Conservation (phyloP, 345 rosid species). For the Brassica cretica region DNA sequence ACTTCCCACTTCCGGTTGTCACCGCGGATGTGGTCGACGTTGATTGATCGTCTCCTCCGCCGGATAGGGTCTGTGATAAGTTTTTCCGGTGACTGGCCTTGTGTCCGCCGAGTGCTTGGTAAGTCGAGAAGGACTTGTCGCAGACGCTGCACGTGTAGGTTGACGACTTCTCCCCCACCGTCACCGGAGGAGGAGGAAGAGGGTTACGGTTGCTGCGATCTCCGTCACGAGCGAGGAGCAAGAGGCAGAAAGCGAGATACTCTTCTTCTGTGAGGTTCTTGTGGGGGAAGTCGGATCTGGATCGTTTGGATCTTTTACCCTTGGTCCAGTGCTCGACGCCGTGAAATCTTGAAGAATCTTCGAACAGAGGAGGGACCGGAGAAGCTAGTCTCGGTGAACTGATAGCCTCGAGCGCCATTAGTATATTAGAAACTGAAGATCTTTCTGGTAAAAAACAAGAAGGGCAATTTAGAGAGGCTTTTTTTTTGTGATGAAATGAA, state of each 20-base stretch:
- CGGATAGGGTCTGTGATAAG: constrained; percentile 26
- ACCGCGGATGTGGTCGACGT: constrained; percentile 21
- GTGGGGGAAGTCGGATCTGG: constrained; percentile 43
- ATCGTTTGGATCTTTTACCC: constrained; percentile 52
- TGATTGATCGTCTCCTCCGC: constrained; percentile 35
- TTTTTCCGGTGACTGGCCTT: constrained; percentile 54
- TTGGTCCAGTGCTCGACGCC: constrained; percentile 47
- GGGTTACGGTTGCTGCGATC: constrained; percentile 21
- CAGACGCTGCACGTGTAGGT: constrained; percentile 55
- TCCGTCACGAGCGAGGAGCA: constrained; percentile 51
- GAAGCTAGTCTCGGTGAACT: constrained; percentile 41
- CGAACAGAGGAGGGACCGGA: constrained; percentile 18
- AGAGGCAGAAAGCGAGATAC: constrained; percentile 50
- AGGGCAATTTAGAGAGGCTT: background rate
- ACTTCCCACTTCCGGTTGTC: constrained; percentile 32
- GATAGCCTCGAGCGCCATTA: constrained; percentile 59
- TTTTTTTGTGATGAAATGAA: background rate
- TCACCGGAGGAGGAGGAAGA: constrained; percentile 6
- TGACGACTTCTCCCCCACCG: constrained; percentile 29
- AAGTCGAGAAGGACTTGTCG: constrained; percentile 47
- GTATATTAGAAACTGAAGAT: background rate
- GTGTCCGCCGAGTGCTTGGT: constrained; percentile 63
- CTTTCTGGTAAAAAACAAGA: background rate
- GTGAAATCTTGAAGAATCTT: constrained; percentile 36
- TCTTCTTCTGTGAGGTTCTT: constrained; percentile 46